These are phyloP conservation scores for Pythium aristosporum DNA, from an alignment of 352 stramenopile genomes.

Conservation along the genomic window DNA sequence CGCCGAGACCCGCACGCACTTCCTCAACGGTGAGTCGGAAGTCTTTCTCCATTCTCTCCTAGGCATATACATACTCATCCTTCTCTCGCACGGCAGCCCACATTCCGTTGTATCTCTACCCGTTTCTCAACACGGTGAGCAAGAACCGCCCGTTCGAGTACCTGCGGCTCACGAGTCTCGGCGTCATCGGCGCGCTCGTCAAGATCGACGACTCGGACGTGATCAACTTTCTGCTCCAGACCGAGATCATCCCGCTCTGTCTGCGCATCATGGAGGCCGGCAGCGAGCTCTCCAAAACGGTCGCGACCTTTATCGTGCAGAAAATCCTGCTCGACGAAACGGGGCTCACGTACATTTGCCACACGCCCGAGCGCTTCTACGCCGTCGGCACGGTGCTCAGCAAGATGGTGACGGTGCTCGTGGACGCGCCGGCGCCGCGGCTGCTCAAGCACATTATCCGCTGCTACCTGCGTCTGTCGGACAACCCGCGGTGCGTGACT, in stretches of 20 bases:
- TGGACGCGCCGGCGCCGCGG: slow-evolving; percentile 91
- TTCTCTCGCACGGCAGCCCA: slow-evolving; percentile 90
- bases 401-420: slow-evolving; percentile 96
- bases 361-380: slow-evolving; percentile 94
- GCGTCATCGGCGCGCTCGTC: slow-evolving; percentile 98
- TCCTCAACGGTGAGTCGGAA: slow-evolving; percentile 81
- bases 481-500: slow-evolving; percentile 51
- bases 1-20: slow-evolving; percentile 94
- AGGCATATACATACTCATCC: too few species aligned
- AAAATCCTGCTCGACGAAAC: slow-evolving; percentile 99
- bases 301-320: slow-evolving; percentile 99
- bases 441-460: slow-evolving; percentile 99
- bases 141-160: slow-evolving; percentile 99
- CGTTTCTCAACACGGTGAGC: slow-evolving; percentile 98
- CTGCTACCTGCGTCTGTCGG: slow-evolving; percentile 96
- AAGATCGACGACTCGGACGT: slow-evolving; percentile 99
- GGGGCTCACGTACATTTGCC: slow-evolving; percentile 98
- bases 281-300: slow-evolving; percentile 97
- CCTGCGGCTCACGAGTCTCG: slow-evolving; percentile 95
- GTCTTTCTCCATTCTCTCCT: neutral
- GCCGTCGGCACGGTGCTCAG: slow-evolving; percentile 90
- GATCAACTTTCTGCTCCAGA: slow-evolving; percentile 99
- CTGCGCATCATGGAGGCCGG: slow-evolving; percentile 99
- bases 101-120: slow-evolving; percentile 98
- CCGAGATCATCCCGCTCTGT: slow-evolving; percentile 99